Conservation (phyloP, 169 alveolate genomes). For the Besnoitia besnoiti region DNA sequence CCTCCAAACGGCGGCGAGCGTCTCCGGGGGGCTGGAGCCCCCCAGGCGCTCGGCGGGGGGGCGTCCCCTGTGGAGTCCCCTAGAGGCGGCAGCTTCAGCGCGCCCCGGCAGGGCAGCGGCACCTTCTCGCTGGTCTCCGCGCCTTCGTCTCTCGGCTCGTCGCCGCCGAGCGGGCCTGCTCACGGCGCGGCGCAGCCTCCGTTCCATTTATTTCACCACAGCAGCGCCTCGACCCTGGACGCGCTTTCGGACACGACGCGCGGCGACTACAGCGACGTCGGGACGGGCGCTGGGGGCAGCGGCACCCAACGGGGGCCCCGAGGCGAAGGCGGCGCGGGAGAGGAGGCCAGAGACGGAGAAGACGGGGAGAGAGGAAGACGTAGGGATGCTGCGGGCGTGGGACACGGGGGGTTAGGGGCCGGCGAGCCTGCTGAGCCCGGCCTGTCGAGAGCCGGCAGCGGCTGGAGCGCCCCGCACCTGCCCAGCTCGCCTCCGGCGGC, state of each 20-base stretch:
- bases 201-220: neutral
- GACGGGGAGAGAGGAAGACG: neutral
- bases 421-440: neutral
- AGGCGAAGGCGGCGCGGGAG: neutral
- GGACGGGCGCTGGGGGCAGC: neutral
- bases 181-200: neutral
- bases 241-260: neutral
- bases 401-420: neutral
- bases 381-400: neutral
- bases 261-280: neutral
- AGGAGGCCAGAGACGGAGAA: neutral
- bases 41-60: neutral
- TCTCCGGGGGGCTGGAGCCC: constrained; percentile 33
- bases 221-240: neutral
- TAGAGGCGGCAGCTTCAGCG: neutral
- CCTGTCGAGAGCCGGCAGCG: neutral
- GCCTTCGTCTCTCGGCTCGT: neutral
- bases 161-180: too few relatives aligned
- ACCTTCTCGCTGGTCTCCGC: neutral
- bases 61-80: neutral
- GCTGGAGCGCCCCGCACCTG: neutral
- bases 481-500: neutral
- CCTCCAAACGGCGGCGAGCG: too few relatives aligned
- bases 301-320: neutral
- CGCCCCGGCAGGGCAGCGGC: neutral